phyloP scores from a whole-genome alignment of 164 flowering plant genomes.

The Aristolochia fimbriata region DNA sequence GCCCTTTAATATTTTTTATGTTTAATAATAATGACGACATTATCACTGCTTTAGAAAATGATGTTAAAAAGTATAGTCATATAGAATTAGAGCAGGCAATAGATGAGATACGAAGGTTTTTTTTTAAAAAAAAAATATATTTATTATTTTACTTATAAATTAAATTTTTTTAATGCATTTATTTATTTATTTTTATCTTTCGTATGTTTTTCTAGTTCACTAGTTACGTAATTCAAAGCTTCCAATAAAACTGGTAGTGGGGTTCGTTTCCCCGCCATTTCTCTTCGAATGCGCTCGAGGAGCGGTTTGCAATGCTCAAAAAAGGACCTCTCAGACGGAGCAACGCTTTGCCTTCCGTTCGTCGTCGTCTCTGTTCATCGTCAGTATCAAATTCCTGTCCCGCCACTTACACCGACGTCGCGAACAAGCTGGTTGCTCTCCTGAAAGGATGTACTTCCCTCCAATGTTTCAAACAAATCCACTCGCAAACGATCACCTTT shows the following conservation, averaged over 20 bases:
- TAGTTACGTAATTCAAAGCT: not conserved
- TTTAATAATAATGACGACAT: too few species aligned
- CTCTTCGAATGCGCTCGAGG: not conserved
- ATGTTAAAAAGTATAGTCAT: too few species aligned
- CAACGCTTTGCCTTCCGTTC: not conserved
- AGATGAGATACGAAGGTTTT: too few species aligned
- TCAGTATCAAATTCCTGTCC: not conserved
- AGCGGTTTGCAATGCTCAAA: not conserved
- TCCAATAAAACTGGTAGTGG: not conserved
- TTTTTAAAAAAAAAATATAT: too few species aligned
- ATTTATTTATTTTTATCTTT: too few species aligned
- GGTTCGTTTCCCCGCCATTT: not conserved
- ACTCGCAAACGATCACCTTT: conserved; percentile 25
- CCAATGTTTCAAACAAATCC: conserved; percentile 21
- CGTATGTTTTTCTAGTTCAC: too few species aligned
- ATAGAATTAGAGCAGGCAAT: too few species aligned
- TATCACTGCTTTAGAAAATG: too few species aligned
- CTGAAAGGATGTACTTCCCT: conserved; percentile 29
- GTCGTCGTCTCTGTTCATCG: not conserved
- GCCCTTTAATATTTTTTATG: too few species aligned
- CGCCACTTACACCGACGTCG: not conserved
- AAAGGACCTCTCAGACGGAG: not conserved
- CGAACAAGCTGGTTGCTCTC: conserved; percentile 17
- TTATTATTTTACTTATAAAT: too few species aligned
- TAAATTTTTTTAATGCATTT: too few species aligned